Percentiles rank a stretch among this genome's conserved stretches.
Evolutionary conservation across 2,329 filamentous ascomycete species (phyloP).

Genomic region (Thermothelomyces thermophilus): DNA sequence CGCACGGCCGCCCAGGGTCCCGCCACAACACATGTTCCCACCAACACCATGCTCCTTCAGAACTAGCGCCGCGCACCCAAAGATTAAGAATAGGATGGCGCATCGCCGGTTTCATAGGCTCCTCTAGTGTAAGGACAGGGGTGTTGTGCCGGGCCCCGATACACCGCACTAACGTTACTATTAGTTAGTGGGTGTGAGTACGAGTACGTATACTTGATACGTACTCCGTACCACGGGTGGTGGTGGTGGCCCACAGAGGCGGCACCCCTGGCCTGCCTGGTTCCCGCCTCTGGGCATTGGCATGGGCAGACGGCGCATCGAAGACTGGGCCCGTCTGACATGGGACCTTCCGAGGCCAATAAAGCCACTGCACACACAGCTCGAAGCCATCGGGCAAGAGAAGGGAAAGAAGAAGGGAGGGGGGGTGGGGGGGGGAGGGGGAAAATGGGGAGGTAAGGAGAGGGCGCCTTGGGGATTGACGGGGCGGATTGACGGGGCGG

Average conservation of each 20-base stretch:
- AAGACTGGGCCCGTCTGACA: constrained; percentile 21
- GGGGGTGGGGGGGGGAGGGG: too few relatives aligned
- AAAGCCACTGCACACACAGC: constrained; percentile 24
- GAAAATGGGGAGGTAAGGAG: too few relatives aligned
- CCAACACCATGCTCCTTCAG: constrained; percentile 30
- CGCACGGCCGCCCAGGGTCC: constrained; percentile 7
- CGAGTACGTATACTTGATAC: too few relatives aligned
- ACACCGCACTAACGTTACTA: too few relatives aligned
- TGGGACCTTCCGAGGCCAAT: constrained; percentile 23
- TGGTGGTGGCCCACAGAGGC: not conserved
- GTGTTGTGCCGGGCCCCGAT: too few relatives aligned
- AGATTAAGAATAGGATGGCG: constrained; percentile 40
- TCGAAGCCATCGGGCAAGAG: constrained; percentile 9
- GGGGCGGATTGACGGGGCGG: constrained; percentile 26
- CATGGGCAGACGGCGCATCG: constrained; percentile 7
- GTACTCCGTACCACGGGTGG: constrained; percentile 12
- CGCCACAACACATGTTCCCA: constrained; percentile 22
- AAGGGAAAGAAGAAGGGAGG: not conserved
- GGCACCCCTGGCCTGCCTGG: constrained; percentile 2
- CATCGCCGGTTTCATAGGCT: constrained; percentile 29
- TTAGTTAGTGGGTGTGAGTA: too few relatives aligned
- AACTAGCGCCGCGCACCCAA: constrained; percentile 21
- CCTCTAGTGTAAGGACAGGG: not conserved
- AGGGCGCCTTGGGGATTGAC: too few relatives aligned
- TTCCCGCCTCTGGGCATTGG: constrained; percentile 12